Evolutionary conservation across 441 rosid genomes (phyloP).

Genomic region (Rhodomyrtus psidioides): DNA sequence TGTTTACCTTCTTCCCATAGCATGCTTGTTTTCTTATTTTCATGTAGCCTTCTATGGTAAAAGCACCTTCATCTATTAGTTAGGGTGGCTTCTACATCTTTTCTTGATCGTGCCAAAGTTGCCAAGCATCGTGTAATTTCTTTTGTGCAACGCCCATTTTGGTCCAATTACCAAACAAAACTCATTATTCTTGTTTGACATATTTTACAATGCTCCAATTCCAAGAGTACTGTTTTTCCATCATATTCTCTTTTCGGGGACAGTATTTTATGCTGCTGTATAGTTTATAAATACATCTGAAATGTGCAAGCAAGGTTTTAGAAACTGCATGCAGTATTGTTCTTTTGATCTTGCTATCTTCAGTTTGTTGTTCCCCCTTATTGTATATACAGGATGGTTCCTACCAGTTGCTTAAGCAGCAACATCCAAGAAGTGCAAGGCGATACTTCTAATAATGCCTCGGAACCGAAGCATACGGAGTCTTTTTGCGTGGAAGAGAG

Average conservation of each 20-base stretch:
- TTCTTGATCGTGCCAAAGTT: background rate
- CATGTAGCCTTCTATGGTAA: background rate
- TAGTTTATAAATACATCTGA: background rate
- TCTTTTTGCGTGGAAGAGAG: slow-evolving; percentile 14
- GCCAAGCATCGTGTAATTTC: background rate
- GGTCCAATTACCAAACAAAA: background rate
- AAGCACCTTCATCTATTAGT: background rate
- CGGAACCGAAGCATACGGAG: slow-evolving; percentile 6
- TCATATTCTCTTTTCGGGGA: background rate
- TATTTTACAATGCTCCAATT: background rate
- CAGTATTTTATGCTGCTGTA: background rate
- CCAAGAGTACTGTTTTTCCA: background rate
- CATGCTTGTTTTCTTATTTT: background rate
- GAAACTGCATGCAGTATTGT: background rate
- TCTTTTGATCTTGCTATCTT: background rate
- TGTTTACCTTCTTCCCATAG: background rate
- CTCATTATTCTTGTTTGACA: background rate
- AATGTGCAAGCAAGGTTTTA: background rate
- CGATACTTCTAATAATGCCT: slow-evolving; percentile 19
- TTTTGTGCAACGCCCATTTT: background rate
- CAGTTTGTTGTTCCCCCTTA: background rate
- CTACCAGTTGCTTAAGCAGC: background rate
- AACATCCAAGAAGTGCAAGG: slow-evolving; percentile 8
- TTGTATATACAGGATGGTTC: slow-evolving; percentile 18
- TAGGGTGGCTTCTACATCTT: background rate